phyloP scores from a whole-genome alignment of 768 basidiomycete genomes.

The Tulasnella sp. region DNA sequence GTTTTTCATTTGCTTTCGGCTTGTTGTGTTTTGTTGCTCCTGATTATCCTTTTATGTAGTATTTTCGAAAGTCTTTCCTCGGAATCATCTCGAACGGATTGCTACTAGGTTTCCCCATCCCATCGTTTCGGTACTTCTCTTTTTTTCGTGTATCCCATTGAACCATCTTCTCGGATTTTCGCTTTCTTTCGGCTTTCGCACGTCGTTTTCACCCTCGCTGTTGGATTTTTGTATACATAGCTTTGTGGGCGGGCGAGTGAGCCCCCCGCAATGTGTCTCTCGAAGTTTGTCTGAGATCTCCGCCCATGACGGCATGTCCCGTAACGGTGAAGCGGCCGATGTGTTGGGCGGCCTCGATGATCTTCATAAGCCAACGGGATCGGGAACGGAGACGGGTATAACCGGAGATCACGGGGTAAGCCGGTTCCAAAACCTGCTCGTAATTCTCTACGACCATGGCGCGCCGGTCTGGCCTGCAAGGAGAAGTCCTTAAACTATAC shows the following conservation, averaged over 20 bases:
- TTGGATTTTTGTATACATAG: not conserved
- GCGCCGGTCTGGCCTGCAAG: slow-evolving; percentile 49
- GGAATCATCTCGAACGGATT: not conserved
- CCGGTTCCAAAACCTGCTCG: not conserved
- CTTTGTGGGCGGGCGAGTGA: not conserved
- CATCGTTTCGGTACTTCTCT: not conserved
- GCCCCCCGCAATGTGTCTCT: not conserved
- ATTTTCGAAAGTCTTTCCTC: not conserved
- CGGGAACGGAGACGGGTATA: not conserved
- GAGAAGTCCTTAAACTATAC: slow-evolving; percentile 51
- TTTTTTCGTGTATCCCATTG: not conserved
- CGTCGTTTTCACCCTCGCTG: not conserved
- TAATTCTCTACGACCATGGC: slow-evolving; percentile 1
- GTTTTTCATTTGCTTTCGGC: not conserved
- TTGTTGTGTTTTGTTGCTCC: not conserved
- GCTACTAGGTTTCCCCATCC: not conserved
- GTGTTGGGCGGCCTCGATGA: not conserved
- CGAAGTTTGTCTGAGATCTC: not conserved
- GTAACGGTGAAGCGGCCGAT: not conserved
- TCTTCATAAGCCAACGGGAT: not conserved
- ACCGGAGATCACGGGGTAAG: slow-evolving; percentile 1
- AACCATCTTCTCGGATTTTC: not conserved
- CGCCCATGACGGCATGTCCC: too few species aligned
- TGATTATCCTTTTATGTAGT: slow-evolving; percentile 3
- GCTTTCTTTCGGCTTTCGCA: not conserved